Evolutionary conservation across 73 alveolate genomes (phyloP).

Genomic region (Paramecium caudatum): DNA sequence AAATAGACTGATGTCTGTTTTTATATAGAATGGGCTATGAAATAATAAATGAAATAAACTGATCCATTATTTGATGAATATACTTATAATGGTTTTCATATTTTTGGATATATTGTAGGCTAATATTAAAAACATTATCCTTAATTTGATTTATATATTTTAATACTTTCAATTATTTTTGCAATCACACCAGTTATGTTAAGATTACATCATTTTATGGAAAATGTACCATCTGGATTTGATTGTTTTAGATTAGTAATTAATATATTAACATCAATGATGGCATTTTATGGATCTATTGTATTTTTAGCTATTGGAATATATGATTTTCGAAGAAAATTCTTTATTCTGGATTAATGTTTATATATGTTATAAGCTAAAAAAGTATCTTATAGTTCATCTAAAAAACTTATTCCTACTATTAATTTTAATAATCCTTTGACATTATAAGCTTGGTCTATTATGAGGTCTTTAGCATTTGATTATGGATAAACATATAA

Average conservation of each 20-base stretch:
- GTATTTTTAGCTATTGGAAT: slow-evolving; percentile 46
- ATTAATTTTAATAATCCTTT: slow-evolving; percentile 53
- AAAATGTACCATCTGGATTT: neutral
- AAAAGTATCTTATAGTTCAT: slow-evolving; percentile 13
- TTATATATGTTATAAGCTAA: slow-evolving; percentile 32
- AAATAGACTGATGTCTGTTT: slow-evolving; percentile 19
- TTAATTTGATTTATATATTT: neutral
- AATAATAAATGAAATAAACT: neutral
- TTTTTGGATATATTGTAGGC: slow-evolving; percentile 47
- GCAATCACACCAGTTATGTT: neutral
- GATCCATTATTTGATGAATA: neutral
- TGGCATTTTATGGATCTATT: slow-evolving; percentile 42
- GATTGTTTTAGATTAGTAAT: slow-evolving; percentile 13
- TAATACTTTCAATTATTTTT: neutral
- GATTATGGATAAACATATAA: slow-evolving; percentile 63
- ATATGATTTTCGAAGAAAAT: slow-evolving; percentile 65
- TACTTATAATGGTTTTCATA: slow-evolving; percentile 55
- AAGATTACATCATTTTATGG: neutral
- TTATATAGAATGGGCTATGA: slow-evolving; percentile 36
- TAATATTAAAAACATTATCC: neutral
- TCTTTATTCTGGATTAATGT: slow-evolving; percentile 57
- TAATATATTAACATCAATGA: slow-evolving; percentile 7
- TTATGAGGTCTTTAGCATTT: slow-evolving; percentile 25
- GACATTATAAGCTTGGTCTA: slow-evolving; percentile 64
- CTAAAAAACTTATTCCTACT: slow-evolving; percentile 46